Conservation (phyloP, 305 asterid species). For the Fraxinus platypoda region DNA sequence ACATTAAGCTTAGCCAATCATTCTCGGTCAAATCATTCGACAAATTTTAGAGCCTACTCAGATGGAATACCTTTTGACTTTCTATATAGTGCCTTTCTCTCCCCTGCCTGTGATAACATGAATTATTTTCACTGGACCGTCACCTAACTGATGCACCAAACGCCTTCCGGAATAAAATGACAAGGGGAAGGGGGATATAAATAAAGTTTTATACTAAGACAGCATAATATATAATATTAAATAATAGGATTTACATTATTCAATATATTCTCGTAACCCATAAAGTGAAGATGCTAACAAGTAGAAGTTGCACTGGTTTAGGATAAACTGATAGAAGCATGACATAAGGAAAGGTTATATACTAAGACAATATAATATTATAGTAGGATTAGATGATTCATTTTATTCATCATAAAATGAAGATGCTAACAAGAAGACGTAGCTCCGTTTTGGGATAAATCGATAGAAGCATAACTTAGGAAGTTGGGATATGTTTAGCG, state of each 20-base stretch:
- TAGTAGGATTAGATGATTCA: too few species aligned
- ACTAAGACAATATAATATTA: too few species aligned
- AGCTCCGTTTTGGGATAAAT: too few species aligned
- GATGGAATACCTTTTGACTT: background rate
- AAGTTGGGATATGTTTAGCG: background rate
- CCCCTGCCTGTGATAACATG: background rate
- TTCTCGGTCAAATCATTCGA: background rate
- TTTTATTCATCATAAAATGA: background rate
- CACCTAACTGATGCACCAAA: background rate
- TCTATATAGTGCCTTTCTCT: background rate
- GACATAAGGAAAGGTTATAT: too few species aligned
- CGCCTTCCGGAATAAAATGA: background rate
- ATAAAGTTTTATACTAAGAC: background rate
- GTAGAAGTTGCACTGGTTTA: background rate
- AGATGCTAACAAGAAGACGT: background rate
- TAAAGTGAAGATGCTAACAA: background rate
- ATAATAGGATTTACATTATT: background rate
- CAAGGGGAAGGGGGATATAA: background rate
- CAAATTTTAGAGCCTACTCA: background rate
- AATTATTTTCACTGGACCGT: background rate
- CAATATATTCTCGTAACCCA: background rate
- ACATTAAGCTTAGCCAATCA: background rate
- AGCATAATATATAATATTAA: background rate
- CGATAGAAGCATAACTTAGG: background rate
- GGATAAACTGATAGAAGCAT: background rate